Conservation (phyloP, 2,329 filamentous ascomycete genomes). For the Neonectria magnoliae region DNA sequence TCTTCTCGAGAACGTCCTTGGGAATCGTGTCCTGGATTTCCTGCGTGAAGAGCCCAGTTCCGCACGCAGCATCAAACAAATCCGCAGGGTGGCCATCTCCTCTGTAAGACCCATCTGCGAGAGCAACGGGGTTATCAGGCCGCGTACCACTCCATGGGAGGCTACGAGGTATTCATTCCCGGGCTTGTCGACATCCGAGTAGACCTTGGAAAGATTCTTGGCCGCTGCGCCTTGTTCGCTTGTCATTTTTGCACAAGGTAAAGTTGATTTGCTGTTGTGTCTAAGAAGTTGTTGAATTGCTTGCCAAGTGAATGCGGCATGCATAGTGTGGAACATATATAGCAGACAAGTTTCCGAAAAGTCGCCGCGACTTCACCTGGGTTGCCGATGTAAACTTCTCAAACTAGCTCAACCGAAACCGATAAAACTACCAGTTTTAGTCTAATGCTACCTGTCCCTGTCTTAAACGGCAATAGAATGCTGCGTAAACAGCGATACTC, state of each 20-base stretch:
- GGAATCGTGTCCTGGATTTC: conserved; percentile 54
- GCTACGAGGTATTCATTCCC: conserved; percentile 4
- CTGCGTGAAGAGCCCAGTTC: conserved; percentile 59
- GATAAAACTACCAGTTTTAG: not conserved
- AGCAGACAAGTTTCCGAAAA: conserved; percentile 23
- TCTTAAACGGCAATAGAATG: not conserved
- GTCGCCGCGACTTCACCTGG: conserved; percentile 5
- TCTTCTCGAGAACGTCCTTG: conserved; percentile 50
- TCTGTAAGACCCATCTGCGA: conserved; percentile 40
- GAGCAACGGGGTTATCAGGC: conserved; percentile 34
- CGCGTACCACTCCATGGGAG: conserved; percentile 31
- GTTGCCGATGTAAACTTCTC: not conserved
- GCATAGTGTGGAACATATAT: conserved; percentile 6
- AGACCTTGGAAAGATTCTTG: conserved; percentile 31
- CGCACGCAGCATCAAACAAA: conserved; percentile 65
- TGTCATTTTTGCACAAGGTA: conserved; percentile 21
- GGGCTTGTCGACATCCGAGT: conserved; percentile 23
- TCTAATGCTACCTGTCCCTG: not conserved
- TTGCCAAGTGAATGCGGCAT: not conserved
- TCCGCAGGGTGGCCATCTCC: conserved; percentile 44
- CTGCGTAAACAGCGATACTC: not conserved
- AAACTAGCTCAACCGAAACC: not conserved
- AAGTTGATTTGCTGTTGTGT: not conserved
- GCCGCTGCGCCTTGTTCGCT: conserved; percentile 9
- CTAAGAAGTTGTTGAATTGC: not conserved